These are phyloP conservation scores for Bathelium albidoporum DNA, from an alignment of 495 filamentous ascomycete species.

Conservation along the genomic window DNA sequence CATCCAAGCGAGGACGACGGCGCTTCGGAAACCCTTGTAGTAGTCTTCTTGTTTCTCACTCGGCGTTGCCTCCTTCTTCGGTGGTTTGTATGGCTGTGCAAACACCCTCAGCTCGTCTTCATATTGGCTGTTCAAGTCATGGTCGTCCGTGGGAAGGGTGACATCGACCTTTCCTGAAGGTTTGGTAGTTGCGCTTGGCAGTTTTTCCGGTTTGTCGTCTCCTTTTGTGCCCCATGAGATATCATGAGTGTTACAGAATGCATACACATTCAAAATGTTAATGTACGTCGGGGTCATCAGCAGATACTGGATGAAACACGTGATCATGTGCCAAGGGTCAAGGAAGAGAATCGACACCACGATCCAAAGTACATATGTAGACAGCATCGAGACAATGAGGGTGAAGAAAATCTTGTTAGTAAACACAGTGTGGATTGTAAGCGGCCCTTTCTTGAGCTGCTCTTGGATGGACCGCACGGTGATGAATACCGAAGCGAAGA, in stretches of 20 bases:
- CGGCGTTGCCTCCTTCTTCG: constrained; percentile 50
- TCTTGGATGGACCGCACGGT: constrained; percentile 73
- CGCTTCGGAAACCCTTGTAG: constrained; percentile 88
- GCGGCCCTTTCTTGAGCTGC: constrained; percentile 48
- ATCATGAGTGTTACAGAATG: constrained; percentile 96
- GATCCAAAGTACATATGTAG: constrained; percentile 92
- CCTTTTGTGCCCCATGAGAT: constrained; percentile 97
- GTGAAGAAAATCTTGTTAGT: constrained; percentile 86
- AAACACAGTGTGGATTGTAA: constrained; percentile 62
- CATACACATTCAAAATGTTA: constrained; percentile 95
- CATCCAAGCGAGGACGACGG: constrained; percentile 92
- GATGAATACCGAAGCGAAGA: constrained; percentile 92
- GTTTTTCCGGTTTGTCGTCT: constrained; percentile 77
- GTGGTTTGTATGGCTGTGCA: constrained; percentile 50
- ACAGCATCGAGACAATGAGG: constrained; percentile 79
- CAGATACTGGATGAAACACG: constrained; percentile 90
- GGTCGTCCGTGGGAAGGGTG: constrained; percentile 77
- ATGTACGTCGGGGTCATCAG: constrained; percentile 91
- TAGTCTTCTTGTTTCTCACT: constrained; percentile 91
- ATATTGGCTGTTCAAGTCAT: constrained; percentile 86
- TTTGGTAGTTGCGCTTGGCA: constrained; percentile 72
- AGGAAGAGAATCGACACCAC: constrained; percentile 88
- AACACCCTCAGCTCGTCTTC: constrained; percentile 76
- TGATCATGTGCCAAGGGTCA: constrained; percentile 99
- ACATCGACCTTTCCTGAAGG: constrained; percentile 90